phyloP scores from a whole-genome alignment of 2,329 filamentous ascomycete genomes.

The Cercospora beticola region DNA sequence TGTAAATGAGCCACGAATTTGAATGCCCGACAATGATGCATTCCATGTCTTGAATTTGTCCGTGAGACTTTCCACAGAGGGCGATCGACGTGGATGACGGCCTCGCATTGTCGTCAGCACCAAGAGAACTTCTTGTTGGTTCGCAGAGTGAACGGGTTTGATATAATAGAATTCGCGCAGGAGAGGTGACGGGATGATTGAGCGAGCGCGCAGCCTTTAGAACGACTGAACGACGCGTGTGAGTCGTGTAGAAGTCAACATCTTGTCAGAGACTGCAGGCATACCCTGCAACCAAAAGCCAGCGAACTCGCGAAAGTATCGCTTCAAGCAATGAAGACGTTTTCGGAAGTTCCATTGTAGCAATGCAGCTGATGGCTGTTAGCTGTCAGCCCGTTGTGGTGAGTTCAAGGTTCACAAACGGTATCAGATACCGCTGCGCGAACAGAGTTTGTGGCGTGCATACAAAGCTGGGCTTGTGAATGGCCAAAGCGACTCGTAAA shows the following conservation, averaged over 20 bases:
- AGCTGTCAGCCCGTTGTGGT: constrained; percentile 4
- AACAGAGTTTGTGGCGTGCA: background rate
- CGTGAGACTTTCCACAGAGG: constrained; percentile 10
- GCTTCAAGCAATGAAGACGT: background rate
- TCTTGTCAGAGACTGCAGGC: background rate
- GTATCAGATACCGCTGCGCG: constrained; percentile 7
- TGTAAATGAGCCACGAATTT: constrained; percentile 7
- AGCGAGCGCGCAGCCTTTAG: background rate
- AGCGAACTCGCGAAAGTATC: background rate
- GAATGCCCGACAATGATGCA: background rate
- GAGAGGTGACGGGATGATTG: background rate
- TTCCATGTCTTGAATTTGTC: constrained; percentile 16
- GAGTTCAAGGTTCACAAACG: background rate
- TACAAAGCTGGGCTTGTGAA: background rate
- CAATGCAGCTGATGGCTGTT: background rate
- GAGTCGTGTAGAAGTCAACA: constrained; percentile 1
- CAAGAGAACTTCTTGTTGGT: background rate
- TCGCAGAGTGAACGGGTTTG: background rate
- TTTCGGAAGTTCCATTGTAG: background rate
- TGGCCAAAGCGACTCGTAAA: constrained; percentile 1
- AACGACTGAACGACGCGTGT: background rate
- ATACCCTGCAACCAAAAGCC: background rate
- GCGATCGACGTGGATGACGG: background rate
- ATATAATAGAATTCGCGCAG: background rate
- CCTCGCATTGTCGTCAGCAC: background rate